A percentile compares a stretch with the other conserved stretches of the same genome.
Conservation (phyloP, 805 yeast species). For the Zygosaccharomyces bailii region DNA sequence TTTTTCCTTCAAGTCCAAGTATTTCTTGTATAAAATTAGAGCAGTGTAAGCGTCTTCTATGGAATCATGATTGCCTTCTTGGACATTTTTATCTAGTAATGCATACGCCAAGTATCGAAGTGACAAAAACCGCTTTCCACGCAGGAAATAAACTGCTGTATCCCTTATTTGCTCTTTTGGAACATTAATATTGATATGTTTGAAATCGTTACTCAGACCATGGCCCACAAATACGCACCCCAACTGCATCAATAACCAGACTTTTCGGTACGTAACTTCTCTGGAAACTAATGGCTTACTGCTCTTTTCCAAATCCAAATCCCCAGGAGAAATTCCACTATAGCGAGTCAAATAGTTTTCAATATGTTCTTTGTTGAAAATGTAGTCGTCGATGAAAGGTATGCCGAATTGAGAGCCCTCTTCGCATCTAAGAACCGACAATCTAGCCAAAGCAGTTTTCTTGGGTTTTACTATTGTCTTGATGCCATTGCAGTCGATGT, state of each 20-base stretch:
- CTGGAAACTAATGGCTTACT: conserved; percentile 67
- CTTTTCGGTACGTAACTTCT: conserved; percentile 78
- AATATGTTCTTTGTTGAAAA: conserved; percentile 65
- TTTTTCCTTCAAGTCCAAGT: conserved; percentile 53
- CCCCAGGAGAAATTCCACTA: conserved; percentile 94
- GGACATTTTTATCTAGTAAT: conserved; percentile 71
- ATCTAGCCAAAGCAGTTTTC: conserved; percentile 75
- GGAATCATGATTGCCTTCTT: conserved; percentile 92
- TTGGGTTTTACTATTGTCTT: conserved; percentile 71
- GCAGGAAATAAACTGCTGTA: conserved; percentile 76
- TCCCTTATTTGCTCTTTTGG: conserved; percentile 85
- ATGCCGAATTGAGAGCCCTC: conserved; percentile 61
- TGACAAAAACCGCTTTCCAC: conserved; percentile 74
- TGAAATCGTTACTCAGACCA: conserved; percentile 85
- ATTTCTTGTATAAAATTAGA: conserved; percentile 67
- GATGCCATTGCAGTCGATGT: conserved; percentile 68
- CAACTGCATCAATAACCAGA: conserved; percentile 84
- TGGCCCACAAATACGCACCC: conserved; percentile 96
- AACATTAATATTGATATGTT: conserved; percentile 87
- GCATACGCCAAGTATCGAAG: conserved; percentile 83
- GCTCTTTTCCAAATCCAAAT: conserved; percentile 68
- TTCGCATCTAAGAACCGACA: conserved; percentile 77
- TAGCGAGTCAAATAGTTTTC: conserved; percentile 84
- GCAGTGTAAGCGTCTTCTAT: conserved; percentile 95
- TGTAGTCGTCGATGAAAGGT: conserved; percentile 91